Percentiles rank a stretch among this genome's conserved stretches.
phyloP scores from a whole-genome alignment of 495 filamentous ascomycete species.

The Annulohypoxylon bovei region DNA sequence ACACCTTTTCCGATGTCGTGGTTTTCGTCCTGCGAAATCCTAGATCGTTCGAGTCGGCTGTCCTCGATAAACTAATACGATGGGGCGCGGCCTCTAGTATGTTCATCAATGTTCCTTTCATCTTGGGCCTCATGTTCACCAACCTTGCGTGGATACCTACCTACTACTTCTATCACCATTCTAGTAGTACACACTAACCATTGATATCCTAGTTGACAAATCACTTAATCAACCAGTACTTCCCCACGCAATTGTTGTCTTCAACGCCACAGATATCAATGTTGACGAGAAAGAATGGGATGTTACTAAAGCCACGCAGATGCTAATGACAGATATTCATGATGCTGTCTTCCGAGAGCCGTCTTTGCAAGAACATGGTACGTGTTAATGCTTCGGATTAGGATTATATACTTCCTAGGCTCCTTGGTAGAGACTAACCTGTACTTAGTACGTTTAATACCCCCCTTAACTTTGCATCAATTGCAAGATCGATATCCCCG shows the following conservation, averaged over 20 bases:
- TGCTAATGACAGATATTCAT: conserved; percentile 48
- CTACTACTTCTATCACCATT: background rate
- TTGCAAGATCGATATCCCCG: too few species aligned
- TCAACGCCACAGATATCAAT: conserved; percentile 60
- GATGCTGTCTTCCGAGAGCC: conserved; percentile 43
- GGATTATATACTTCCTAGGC: background rate
- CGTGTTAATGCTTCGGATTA: conserved; percentile 13
- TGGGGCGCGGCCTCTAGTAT: conserved; percentile 50
- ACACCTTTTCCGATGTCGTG: conserved; percentile 64
- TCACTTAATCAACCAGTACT: conserved; percentile 65
- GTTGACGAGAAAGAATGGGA: conserved; percentile 62
- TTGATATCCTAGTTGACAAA: conserved; percentile 52
- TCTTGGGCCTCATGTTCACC: conserved; percentile 20
- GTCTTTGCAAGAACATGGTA: conserved; percentile 44
- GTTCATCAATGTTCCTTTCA: conserved; percentile 44
- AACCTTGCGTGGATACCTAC: background rate
- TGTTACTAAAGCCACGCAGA: conserved; percentile 55
- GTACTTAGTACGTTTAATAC: conserved; percentile 20
- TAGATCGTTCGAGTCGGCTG: conserved; percentile 50
- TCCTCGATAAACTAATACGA: conserved; percentile 56
- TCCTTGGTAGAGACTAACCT: background rate
- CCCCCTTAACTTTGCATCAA: background rate
- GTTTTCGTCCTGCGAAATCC: conserved; percentile 62
- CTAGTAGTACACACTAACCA: background rate
- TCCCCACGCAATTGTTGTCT: conserved; percentile 64